A percentile compares a stretch with the other conserved stretches of the same genome.
Evolutionary conservation across 2,329 filamentous ascomycete genomes (phyloP).

Genomic region (Penicillium hesseltinei): DNA sequence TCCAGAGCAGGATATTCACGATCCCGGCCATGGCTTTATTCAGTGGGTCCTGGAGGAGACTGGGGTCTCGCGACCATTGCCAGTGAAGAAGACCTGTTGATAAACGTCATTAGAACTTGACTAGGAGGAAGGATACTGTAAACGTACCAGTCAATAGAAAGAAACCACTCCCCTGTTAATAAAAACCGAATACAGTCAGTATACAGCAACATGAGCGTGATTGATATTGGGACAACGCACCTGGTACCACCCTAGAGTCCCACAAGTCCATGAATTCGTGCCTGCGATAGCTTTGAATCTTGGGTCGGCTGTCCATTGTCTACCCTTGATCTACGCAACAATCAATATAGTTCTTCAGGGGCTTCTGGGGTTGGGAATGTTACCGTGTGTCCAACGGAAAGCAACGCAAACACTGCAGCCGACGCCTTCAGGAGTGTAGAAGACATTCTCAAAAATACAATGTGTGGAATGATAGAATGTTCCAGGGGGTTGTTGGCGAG

Average conservation of each 20-base stretch:
- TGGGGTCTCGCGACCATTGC: conserved; percentile 25
- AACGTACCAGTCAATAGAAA: conserved; percentile 24
- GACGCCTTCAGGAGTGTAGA: conserved; percentile 19
- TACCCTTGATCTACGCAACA: conserved; percentile 17
- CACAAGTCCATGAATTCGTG: conserved; percentile 23
- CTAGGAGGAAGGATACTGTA: not conserved
- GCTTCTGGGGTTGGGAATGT: not conserved
- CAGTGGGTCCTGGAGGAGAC: conserved; percentile 26
- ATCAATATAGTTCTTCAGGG: not conserved
- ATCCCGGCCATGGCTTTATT: conserved; percentile 32
- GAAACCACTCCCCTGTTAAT: conserved; percentile 26
- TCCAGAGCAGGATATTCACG: conserved; percentile 26
- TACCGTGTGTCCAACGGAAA: conserved; percentile 29
- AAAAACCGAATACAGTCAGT: not conserved
- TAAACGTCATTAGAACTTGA: not conserved
- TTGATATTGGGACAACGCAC: conserved; percentile 10
- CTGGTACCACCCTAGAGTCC: conserved; percentile 30
- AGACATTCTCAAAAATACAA: conserved; percentile 1
- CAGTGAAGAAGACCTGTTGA: conserved; percentile 27
- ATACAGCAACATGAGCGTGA: not conserved
- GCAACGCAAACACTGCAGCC: conserved; percentile 19
- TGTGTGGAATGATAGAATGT: not conserved
- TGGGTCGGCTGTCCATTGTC: conserved; percentile 26
- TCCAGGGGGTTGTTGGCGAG: not conserved
- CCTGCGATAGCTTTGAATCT: conserved; percentile 24